A percentile compares a stretch with the other conserved stretches of the same genome.
Conservation (phyloP, 352 stramenopile genomes). For the Globisporangium apiculatum region DNA sequence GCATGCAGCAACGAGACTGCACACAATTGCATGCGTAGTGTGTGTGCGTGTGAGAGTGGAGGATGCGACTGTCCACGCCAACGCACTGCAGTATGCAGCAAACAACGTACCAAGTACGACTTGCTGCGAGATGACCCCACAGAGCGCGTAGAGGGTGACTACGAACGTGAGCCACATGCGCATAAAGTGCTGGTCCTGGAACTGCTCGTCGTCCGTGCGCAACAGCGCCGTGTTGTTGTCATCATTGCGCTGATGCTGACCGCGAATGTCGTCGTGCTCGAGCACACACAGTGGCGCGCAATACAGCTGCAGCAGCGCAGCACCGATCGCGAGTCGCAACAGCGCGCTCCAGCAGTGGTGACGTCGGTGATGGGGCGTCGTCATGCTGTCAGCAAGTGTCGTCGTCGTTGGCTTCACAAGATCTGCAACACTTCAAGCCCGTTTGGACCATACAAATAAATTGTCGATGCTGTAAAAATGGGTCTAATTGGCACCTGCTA, state of each 20-base stretch:
- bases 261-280: background rate
- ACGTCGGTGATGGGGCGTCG: too few species aligned
- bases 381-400: too few species aligned
- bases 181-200: constrained; percentile 9
- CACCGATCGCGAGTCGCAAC: background rate
- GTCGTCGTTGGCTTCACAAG: too few species aligned
- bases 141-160: constrained; percentile 2
- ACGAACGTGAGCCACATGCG: constrained; percentile 16
- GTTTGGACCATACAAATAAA: too few species aligned
- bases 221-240: too few species aligned
- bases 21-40: background rate
- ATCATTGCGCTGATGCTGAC: too few species aligned
- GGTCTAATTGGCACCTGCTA: too few species aligned
- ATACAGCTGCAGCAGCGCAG: constrained; percentile 8
- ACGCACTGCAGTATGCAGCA: too few species aligned
- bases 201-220: background rate
- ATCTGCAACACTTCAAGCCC: too few species aligned
- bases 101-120: constrained; percentile 10
- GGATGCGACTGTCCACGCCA: background rate
- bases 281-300: constrained; percentile 7
- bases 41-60: too few species aligned
- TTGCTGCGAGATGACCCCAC: constrained; percentile 6
- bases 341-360: background rate
- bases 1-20: constrained; percentile 14
- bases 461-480: too few species aligned